A percentile compares a stretch with the other conserved stretches of the same genome.
These are phyloP conservation scores for Aristolochia fimbriata DNA, from an alignment of 164 flowering plant genomes.

Conservation along the genomic window DNA sequence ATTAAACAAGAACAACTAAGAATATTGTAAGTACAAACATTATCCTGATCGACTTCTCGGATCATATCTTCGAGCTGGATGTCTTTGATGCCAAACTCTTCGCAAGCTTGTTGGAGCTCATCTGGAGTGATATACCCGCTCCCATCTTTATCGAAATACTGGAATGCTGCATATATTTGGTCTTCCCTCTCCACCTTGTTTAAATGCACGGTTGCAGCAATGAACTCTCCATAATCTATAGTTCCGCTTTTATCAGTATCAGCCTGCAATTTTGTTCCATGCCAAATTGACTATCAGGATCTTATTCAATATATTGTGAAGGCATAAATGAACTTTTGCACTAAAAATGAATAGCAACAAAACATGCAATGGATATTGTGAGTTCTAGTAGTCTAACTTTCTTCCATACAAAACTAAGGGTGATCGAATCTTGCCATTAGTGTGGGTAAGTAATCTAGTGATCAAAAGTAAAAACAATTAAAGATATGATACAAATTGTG, in stretches of 20 bases:
- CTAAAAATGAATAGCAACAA: too few relatives aligned
- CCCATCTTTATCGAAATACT: constrained; percentile 21
- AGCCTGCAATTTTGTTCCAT: constrained; percentile 10
- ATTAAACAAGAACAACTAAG: neutral
- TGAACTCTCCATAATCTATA: constrained; percentile 20
- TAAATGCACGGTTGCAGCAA: constrained; percentile 17
- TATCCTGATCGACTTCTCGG: constrained; percentile 21
- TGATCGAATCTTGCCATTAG: too few relatives aligned
- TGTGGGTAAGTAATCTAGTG: too few relatives aligned
- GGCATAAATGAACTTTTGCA: too few relatives aligned
- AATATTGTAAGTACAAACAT: constrained; percentile 5
- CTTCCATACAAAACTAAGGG: too few relatives aligned
- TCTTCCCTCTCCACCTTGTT: constrained; percentile 19
- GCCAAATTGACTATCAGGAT: too few relatives aligned
- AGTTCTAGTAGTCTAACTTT: too few relatives aligned
- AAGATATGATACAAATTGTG: too few relatives aligned
- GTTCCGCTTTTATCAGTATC: constrained; percentile 19
- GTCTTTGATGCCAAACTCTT: constrained; percentile 19
- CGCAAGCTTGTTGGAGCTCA: constrained; percentile 21
- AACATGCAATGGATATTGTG: too few relatives aligned
- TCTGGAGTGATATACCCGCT: constrained; percentile 20
- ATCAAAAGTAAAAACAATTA: too few relatives aligned
- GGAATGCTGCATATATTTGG: constrained; percentile 16
- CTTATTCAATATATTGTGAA: too few relatives aligned
- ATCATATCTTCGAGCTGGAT: constrained; percentile 16